Evolutionary conservation across 805 yeast species (phyloP).

Genomic region (Cyberlindnera bimundalis): DNA sequence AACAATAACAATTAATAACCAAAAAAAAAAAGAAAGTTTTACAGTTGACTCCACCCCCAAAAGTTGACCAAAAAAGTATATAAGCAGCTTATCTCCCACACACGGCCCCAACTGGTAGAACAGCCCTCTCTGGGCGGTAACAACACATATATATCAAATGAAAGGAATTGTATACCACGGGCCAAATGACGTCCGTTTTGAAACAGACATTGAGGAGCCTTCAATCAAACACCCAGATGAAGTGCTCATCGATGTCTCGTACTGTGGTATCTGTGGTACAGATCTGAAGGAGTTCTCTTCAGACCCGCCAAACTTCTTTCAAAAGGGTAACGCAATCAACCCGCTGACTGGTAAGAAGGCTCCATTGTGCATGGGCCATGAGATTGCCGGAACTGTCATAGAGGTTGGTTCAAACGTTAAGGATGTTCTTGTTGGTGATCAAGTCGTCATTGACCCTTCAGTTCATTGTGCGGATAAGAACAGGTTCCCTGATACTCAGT

Average conservation of each 20-base stretch:
- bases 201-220: conserved; percentile 35
- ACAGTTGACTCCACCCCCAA: too few species aligned
- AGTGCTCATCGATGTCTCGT: conserved; percentile 42
- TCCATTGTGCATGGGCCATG: conserved; percentile 54
- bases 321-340: conserved; percentile 34
- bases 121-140: too few species aligned
- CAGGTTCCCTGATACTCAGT: conserved; percentile 35
- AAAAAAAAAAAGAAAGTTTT: too few species aligned
- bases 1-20: too few species aligned
- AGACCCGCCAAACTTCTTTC: conserved; percentile 60
- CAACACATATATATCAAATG: conserved; percentile 30
- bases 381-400: conserved; percentile 43
- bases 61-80: too few species aligned
- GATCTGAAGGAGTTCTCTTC: conserved; percentile 53
- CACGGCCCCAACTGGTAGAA: too few species aligned
- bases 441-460: conserved; percentile 61
- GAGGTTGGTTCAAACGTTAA: conserved; percentile 46
- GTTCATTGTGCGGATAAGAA: conserved; percentile 51
- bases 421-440: conserved; percentile 46
- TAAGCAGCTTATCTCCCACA: not conserved
- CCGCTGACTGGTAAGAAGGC: conserved; percentile 38
- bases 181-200: conserved; percentile 41
- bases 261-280: conserved; percentile 64
- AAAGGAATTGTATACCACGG: conserved; percentile 48
- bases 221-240: conserved; percentile 35